Conservation (phyloP, 2,329 filamentous ascomycete genomes). For the Sarocladiaceae sp. region DNA sequence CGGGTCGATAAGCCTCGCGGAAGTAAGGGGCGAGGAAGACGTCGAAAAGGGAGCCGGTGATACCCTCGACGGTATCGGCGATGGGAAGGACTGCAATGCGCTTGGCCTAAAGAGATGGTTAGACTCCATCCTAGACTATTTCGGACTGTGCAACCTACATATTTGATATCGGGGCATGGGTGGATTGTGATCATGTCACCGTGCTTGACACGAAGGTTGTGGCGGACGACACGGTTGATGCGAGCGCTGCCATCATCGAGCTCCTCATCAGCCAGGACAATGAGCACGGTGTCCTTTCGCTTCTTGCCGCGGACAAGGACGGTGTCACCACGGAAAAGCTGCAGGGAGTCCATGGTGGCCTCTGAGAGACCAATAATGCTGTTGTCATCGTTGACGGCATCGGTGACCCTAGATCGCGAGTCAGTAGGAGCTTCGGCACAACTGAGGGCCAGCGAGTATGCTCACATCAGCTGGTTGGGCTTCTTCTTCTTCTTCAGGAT, state of each 20-base stretch:
- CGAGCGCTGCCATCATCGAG: slow-evolving; percentile 94
- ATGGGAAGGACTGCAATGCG: slow-evolving; percentile 97
- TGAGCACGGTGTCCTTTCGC: slow-evolving; percentile 97
- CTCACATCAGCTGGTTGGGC: slow-evolving; percentile 96
- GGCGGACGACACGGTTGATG: slow-evolving; percentile 96
- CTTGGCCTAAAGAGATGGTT: slow-evolving; percentile 64
- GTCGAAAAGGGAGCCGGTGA: slow-evolving; percentile 96
- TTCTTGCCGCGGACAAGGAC: slow-evolving; percentile 99
- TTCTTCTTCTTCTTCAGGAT: slow-evolving; percentile 99
- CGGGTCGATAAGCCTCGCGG: slow-evolving; percentile 95
- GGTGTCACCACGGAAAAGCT: slow-evolving; percentile 97
- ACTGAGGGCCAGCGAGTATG: slow-evolving; percentile 15
- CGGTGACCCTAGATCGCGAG: slow-evolving; percentile 68
- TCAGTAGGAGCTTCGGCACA: slow-evolving; percentile 15
- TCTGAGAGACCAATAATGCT: slow-evolving; percentile 97
- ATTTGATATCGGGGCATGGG: slow-evolving; percentile 99
- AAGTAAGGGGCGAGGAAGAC: slow-evolving; percentile 99
- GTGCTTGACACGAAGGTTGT: slow-evolving; percentile 97
- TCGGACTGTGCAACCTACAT: slow-evolving; percentile 57
- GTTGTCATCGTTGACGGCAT: slow-evolving; percentile 99
- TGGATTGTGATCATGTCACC: slow-evolving; percentile 97
- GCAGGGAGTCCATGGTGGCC: slow-evolving; percentile 96
- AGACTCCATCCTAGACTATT: too few species aligned
- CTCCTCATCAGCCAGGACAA: slow-evolving; percentile 95
- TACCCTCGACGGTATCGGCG: slow-evolving; percentile 93